Percentiles rank a stretch among this genome's conserved stretches.
phyloP scores from a whole-genome alignment of 1,139 yeast genomes.

The Pichia sp. region DNA sequence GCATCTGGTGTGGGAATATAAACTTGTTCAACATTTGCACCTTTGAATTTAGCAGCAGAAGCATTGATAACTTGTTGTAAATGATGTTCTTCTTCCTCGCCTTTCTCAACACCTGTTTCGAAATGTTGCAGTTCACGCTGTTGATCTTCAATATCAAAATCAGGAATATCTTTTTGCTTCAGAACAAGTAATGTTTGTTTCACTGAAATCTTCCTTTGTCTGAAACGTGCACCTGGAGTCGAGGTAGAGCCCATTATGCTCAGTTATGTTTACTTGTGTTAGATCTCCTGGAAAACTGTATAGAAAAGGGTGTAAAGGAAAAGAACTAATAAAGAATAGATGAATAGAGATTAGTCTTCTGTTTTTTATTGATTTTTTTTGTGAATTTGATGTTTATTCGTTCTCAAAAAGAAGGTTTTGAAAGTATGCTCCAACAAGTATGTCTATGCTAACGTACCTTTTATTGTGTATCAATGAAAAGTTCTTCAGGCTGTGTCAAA shows the following conservation, averaged over 20 bases:
- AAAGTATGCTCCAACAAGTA: no score
- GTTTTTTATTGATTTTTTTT: neutral
- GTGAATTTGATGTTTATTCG: neutral
- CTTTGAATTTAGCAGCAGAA: constrained; percentile 56
- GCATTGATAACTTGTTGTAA: constrained; percentile 85
- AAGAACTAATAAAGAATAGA: neutral
- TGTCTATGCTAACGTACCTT: constrained; percentile 3
- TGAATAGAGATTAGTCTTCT: neutral
- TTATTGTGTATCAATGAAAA: neutral
- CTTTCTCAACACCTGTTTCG: constrained; percentile 97
- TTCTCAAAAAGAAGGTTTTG: neutral
- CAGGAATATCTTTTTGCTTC: constrained; percentile 75
- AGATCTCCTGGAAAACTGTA: neutral
- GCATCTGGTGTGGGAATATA: constrained; percentile 98
- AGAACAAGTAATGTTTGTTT: constrained; percentile 82
- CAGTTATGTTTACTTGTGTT: neutral
- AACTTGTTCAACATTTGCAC: constrained; percentile 54
- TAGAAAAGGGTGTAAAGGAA: neutral
- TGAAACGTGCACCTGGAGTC: constrained; percentile 62
- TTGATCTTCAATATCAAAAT: constrained; percentile 65
- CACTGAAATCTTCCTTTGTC: constrained; percentile 88
- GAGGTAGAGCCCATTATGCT: constrained; percentile 28
- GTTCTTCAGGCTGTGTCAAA: constrained; percentile 8
- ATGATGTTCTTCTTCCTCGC: constrained; percentile 96
- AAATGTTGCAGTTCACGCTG: constrained; percentile 85